Percentiles rank a stretch among this genome's conserved stretches.
Conservation (phyloP, 352 stramenopile species). For the Pythium dissotocum region DNA sequence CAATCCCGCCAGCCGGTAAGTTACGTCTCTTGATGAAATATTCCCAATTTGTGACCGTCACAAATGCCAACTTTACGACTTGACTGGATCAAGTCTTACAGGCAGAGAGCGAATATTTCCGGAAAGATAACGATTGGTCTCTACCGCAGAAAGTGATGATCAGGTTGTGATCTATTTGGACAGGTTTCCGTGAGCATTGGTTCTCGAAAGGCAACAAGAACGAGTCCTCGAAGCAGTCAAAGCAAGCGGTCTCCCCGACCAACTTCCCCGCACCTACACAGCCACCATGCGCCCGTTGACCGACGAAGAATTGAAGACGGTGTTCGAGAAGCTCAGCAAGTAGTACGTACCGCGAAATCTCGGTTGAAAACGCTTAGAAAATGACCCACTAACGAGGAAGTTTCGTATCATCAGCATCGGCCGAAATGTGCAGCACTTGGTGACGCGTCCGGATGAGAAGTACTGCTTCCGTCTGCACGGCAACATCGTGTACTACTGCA, state of each 20-base stretch:
- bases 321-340: conserved; percentile 99
- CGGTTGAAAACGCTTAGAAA: background rate
- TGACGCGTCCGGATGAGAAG: conserved; percentile 96
- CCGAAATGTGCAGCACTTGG: conserved; percentile 95
- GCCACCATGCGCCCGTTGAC: conserved; percentile 95
- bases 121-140: conserved; percentile 17
- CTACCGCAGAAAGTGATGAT: conserved; percentile 7
- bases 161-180: conserved; percentile 9
- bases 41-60: conserved; percentile 5
- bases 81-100: background rate
- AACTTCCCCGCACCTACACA: conserved; percentile 1
- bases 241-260: background rate
- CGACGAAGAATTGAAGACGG: conserved; percentile 97
- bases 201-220: conserved; percentile 29
- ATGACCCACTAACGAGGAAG: background rate
- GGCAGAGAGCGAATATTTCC: background rate
- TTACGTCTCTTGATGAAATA: background rate
- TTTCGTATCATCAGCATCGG: conserved; percentile 82
- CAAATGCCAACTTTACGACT: background rate
- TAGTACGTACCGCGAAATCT: conserved; percentile 70
- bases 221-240: conserved; percentile 9
- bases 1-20: conserved; percentile 19
- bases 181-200: conserved; percentile 18
- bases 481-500: conserved; percentile 98
- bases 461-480: conserved; percentile 98